phyloP scores from a whole-genome alignment of 768 basidiomycete species.

The Termitomyces sp. region DNA sequence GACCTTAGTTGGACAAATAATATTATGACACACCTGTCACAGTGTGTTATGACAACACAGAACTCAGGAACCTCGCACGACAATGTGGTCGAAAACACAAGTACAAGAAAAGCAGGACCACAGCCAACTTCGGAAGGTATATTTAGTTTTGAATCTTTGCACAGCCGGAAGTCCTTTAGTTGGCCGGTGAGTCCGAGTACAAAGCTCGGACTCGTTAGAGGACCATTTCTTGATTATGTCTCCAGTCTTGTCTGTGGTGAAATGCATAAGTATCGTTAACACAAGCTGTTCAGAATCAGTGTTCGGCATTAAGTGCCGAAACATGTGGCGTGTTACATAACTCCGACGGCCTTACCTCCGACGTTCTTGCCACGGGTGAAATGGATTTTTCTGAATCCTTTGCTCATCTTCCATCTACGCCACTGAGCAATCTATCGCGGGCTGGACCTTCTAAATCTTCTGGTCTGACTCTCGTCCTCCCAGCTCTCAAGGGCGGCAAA shows the following conservation, averaged over 20 bases:
- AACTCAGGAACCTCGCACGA: background rate
- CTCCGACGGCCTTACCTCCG: constrained; percentile 10
- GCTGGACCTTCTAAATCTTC: constrained; percentile 28
- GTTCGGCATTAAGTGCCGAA: background rate
- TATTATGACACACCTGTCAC: background rate
- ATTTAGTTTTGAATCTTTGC: background rate
- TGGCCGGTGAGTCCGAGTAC: background rate
- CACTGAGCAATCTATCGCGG: constrained; percentile 11
- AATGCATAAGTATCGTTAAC: too few species aligned
- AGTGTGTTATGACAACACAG: background rate
- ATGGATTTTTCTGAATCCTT: constrained; percentile 19
- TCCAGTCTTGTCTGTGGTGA: background rate
- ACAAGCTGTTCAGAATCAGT: background rate
- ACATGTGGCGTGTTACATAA: constrained; percentile 2
- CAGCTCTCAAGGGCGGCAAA: constrained; percentile 59
- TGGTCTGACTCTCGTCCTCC: constrained; percentile 61
- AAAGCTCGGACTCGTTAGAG: background rate
- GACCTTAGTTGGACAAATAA: background rate
- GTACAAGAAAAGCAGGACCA: background rate
- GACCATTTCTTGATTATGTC: background rate
- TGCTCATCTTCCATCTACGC: constrained; percentile 9
- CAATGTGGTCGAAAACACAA: background rate
- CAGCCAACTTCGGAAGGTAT: background rate
- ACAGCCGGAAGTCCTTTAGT: background rate
- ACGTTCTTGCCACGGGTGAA: constrained; percentile 11